Conservation (phyloP, 78 protist species). For the Bodo saltans region DNA sequence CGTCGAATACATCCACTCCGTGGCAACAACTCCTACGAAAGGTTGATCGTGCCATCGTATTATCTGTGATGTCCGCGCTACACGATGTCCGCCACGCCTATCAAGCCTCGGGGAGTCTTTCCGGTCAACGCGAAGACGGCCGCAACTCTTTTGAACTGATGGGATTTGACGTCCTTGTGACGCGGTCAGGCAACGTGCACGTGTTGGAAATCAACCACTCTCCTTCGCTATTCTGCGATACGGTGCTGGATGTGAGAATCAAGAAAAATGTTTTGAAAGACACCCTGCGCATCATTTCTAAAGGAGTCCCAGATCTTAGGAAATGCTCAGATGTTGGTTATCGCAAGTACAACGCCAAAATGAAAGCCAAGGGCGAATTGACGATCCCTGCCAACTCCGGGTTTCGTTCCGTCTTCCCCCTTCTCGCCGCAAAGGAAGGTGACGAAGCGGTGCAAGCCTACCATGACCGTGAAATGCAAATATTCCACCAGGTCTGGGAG, state of each 20-base stretch:
- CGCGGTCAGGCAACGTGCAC: not conserved
- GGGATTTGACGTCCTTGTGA: constrained; percentile 26
- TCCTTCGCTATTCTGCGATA: not conserved
- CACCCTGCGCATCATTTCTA: not conserved
- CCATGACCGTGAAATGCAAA: too few relatives aligned
- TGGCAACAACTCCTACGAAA: too few relatives aligned
- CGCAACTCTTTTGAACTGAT: constrained; percentile 22
- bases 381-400: not conserved
- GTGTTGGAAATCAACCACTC: constrained; percentile 35
- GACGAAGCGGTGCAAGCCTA: too few relatives aligned
- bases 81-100: constrained; percentile 12
- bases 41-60: constrained; percentile 6
- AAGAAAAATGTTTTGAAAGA: not conserved
- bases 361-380: not conserved
- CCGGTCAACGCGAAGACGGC: not conserved
- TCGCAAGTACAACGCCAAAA: not conserved
- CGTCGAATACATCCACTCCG: too few relatives aligned
- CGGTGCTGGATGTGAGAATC: constrained; percentile 22
- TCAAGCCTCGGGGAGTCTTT: not conserved
- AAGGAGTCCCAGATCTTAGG: too few relatives aligned
- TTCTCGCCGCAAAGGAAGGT: too few relatives aligned
- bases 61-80: constrained; percentile 18
- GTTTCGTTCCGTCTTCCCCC: not conserved
- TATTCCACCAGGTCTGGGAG: too few relatives aligned
- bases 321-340: not conserved